Conservation (phyloP, 2,329 filamentous ascomycete genomes). For the Colletotrichum tabaci region DNA sequence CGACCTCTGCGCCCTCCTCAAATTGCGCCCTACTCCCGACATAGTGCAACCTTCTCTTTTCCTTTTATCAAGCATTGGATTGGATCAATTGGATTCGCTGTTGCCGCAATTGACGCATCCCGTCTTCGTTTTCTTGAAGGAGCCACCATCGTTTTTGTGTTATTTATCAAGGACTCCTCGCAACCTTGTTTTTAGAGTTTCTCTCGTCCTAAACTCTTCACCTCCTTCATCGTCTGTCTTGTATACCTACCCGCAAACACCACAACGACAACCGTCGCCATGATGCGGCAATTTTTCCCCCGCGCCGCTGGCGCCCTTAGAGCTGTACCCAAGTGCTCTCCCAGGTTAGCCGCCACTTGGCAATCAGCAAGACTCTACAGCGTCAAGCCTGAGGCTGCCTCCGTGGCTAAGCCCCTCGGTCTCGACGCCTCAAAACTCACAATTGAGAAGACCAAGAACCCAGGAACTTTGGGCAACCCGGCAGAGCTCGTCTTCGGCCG, state of each 20-base stretch:
- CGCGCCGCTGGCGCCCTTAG: constrained; percentile 52
- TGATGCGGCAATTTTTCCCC: constrained; percentile 63
- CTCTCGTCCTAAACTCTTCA: neutral
- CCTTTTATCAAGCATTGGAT: constrained; percentile 33
- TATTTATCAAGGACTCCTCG: neutral
- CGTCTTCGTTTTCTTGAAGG: constrained; percentile 3
- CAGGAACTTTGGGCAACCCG: constrained; percentile 80
- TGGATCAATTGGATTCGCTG: constrained; percentile 30
- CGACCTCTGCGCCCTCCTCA: constrained; percentile 31
- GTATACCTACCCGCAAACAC: neutral
- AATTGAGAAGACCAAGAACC: constrained; percentile 81
- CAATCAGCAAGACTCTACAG: constrained; percentile 64
- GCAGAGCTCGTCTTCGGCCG: constrained; percentile 91
- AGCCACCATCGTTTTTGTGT: constrained; percentile 8
- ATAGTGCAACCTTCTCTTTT: neutral
- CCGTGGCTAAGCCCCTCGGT: constrained; percentile 69
- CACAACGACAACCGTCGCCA: constrained; percentile 45
- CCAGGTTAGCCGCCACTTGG: constrained; percentile 51
- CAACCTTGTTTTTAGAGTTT: neutral
- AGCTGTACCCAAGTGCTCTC: constrained; percentile 44
- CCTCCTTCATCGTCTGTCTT: constrained; percentile 6
- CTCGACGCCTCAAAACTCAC: constrained; percentile 85
- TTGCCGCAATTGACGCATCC: constrained; percentile 13
- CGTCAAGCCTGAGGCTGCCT: constrained; percentile 66
- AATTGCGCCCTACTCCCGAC: constrained; percentile 28